Conservation (phyloP, 139 green algal genomes). For the Eudorina sp. region DNA sequence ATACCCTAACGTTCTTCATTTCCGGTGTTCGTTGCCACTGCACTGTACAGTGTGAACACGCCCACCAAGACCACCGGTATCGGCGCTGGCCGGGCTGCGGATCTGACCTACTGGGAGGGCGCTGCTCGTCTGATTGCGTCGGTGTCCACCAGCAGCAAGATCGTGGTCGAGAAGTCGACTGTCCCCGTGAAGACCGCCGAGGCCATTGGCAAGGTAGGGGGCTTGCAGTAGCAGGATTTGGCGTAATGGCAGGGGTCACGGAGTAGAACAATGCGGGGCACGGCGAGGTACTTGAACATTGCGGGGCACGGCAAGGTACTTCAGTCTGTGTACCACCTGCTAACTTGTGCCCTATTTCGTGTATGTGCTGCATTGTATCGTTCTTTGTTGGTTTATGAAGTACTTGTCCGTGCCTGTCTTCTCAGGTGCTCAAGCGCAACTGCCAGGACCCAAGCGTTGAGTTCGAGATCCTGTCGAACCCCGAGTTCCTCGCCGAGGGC, state of each 20-base stretch:
- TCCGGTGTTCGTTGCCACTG: too few relatives aligned
- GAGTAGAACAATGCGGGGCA: too few relatives aligned
- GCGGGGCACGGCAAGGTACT: too few relatives aligned
- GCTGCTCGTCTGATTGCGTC: conserved; percentile 95
- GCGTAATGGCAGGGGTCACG: too few relatives aligned
- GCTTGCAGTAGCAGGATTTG: too few relatives aligned
- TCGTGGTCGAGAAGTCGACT: conserved; percentile 99
- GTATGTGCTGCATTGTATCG: too few relatives aligned
- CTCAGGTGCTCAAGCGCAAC: conserved; percentile 89
- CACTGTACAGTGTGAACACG: conserved; percentile 98
- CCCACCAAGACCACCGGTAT: conserved; percentile 98
- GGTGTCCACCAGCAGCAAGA: conserved; percentile 90
- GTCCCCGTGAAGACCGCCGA: conserved; percentile 99
- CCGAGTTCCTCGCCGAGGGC: conserved; percentile 94
- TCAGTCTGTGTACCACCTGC: too few relatives aligned
- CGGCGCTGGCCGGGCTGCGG: conserved; percentile 95
- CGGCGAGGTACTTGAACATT: too few relatives aligned
- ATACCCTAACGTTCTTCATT: too few relatives aligned
- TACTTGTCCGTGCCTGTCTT: too few relatives aligned
- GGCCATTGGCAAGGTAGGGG: conserved; percentile 93
- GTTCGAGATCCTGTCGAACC: conserved; percentile 98
- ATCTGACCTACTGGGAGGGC: conserved; percentile 99
- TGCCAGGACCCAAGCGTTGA: conserved; percentile 78
- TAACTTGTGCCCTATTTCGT: too few relatives aligned
- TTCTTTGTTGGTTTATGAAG: too few relatives aligned